Base-by-base conservation (phyloP, 495 filamentous ascomycete species). In the Chaetomium fimeti region DNA sequence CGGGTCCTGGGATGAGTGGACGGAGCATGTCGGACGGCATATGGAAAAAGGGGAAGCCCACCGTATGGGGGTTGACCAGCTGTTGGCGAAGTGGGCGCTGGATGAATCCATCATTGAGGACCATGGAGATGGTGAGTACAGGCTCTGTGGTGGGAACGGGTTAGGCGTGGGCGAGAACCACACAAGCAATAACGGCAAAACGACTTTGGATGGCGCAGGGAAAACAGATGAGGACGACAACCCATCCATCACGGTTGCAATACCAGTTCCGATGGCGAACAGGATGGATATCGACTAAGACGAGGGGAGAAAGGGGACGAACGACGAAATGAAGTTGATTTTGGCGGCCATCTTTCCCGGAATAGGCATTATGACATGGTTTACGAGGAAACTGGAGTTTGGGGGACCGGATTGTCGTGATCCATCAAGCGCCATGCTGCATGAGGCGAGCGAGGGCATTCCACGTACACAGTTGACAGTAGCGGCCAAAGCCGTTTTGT, bases 1-100 rank as follows among this genome's bases (percentile, higher is more conserved):
- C n/a, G 82, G 80, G 0, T 89, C 85, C 38, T 97, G 93, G 93
- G 91, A 96, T 56, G 83, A 88, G 52, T 88, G 92, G 72, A 91
- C 95, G 69, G 93, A 98, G 73, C 93, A 98, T 74, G 90, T 98
- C 3, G 93, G 92, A 0, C 82, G 88, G 36, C 94, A 97, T 73
- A 89, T 93, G 79, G 92, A 96, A 72, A 82, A 84, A 66, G 78
- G 79, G 12, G 85, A 86, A 66, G 83, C 81, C 38, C 65, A 69
- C 36, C 69, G 77, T 15, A 71, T 85, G 59, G 81, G 76, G 0
- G 79, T 84, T 28, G 85, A 88, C 67, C 66, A 71, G 7, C 67
- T 79, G 16, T 68, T 88, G 47, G 79, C 83, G 3, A 72, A 79
- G 52, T 88, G 85, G 84, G 83, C 85, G 5, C 66, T 85, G 8